Evolutionary conservation across 352 stramenopile genomes (phyloP).

Genomic region (Phytophthora europaea): DNA sequence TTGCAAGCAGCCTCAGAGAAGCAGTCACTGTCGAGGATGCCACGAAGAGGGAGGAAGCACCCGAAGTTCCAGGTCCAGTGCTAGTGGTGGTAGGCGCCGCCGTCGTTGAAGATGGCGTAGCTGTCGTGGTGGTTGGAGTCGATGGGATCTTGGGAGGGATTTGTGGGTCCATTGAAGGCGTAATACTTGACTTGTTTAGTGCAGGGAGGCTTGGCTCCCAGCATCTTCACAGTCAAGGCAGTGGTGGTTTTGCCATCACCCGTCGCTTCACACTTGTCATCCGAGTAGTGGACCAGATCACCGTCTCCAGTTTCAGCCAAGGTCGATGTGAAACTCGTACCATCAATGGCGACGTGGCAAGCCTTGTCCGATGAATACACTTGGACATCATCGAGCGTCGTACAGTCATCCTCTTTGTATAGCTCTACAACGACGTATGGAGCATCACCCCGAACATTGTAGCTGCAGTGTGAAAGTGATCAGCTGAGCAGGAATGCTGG

Average conservation of each 20-base stretch:
- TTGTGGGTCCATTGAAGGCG: neutral
- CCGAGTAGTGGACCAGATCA: neutral
- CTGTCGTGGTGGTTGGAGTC: neutral
- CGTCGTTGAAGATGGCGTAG: constrained; percentile 1
- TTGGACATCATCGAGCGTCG: neutral
- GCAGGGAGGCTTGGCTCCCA: neutral
- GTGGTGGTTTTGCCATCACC: neutral
- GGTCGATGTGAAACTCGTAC: neutral
- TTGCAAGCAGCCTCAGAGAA: neutral
- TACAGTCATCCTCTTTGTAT: neutral
- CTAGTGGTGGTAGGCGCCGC: neutral
- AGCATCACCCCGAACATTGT: neutral
- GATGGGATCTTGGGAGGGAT: neutral
- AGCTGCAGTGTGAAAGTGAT: neutral
- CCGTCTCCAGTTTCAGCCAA: neutral
- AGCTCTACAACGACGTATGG: neutral
- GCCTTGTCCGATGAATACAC: neutral
- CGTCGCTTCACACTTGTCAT: neutral
- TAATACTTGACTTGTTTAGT: neutral
- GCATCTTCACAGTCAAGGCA: neutral
- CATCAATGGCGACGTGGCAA: neutral
- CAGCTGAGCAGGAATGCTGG: neutral
- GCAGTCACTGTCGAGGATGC: neutral
- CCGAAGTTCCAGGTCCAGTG: neutral
- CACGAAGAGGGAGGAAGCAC: neutral